Base-by-base conservation (phyloP, 768 basidiomycete species). In the Mycena alexandri region DNA sequence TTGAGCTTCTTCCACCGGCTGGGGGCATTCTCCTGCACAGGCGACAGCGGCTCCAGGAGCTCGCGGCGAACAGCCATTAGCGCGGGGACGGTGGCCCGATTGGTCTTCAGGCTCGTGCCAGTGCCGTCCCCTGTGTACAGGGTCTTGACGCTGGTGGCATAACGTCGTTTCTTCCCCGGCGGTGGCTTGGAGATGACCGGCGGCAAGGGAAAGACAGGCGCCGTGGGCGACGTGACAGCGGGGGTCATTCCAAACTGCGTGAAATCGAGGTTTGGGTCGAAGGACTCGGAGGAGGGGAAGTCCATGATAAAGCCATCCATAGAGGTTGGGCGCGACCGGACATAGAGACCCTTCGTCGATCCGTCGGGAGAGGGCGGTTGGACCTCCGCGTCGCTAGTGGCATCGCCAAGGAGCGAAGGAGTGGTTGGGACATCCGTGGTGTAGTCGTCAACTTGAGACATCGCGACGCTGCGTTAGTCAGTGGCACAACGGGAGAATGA, bases 301-400 rank as follows among this genome's bases (percentile, higher is more conserved):
- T 54, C 14, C 10, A 63, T 38, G 44, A 51, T 16, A 13, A 50
- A 38, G 59, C 50, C 61, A 19, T 61, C 50, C 38, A 44, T 44
- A 8, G 61, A 61, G 4, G 61, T 53, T 6, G 61, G 61, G 25
- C 61, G 61, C 25, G 51, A 61, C 50, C 61, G 61, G n/a, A 61
- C 61, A 25, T 61, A 61, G 12, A 61, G n/a, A 3, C 41, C 61
- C 17, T 53, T 52, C 2, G 21, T 42, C 10, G 61, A 61, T 19
- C 61, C 61, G n/a, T n/a, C 17, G n/a, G 61, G 61, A 19, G 61
- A 61, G 1, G 59, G 38, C 1, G 54, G 54, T 14, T 55, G 38
- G 14, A 52, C 53, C 53, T 54, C 53, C 8, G 53, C 22, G 13
- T 54, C 53, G 21, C 36, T 41, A 36, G 36, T 41, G 53, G 53